Evolutionary conservation across 2,329 filamentous ascomycete species (phyloP).

Genomic region (Drechslera avenae): DNA sequence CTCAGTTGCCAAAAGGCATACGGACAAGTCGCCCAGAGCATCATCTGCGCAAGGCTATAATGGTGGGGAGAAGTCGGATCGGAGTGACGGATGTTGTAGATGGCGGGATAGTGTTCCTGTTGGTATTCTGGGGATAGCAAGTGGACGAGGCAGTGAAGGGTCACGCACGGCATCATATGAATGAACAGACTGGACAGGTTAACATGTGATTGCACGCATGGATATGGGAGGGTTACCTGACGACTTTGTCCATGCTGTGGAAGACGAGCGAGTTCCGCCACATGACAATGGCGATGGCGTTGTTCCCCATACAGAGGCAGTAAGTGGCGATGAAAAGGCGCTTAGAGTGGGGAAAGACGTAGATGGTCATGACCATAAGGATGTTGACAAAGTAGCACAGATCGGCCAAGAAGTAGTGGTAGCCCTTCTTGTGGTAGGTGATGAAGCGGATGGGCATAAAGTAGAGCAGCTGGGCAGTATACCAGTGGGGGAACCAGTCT

Average conservation of each 20-base stretch:
- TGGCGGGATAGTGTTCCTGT: conserved; percentile 75
- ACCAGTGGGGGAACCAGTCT: conserved; percentile 90
- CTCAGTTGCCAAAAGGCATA: conserved; percentile 90
- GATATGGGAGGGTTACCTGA: conserved; percentile 60
- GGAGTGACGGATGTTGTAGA: conserved; percentile 77
- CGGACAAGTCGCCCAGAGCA: conserved; percentile 90
- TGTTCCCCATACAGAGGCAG: conserved; percentile 93
- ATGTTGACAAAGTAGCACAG: conserved; percentile 98
- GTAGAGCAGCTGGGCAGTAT: conserved; percentile 82
- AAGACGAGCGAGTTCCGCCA: conserved; percentile 99
- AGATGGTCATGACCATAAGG: conserved; percentile 78
- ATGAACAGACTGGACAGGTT: conserved; percentile 76
- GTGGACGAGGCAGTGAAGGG: conserved; percentile 90
- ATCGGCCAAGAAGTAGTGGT: conserved; percentile 90
- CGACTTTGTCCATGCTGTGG: conserved; percentile 97
- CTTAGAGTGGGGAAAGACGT: conserved; percentile 89
- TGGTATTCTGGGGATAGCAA: conserved; percentile 71
- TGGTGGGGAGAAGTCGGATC: conserved; percentile 74
- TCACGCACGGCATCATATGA: conserved; percentile 97
- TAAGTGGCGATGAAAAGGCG: conserved; percentile 90
- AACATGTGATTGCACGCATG: conserved; percentile 10
- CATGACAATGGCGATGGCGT: conserved; percentile 97
- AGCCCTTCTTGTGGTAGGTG: conserved; percentile 87
- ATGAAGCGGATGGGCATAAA: conserved; percentile 97
- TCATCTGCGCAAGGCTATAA: conserved; percentile 82